Evolutionary conservation across 1,284 basidiomycete genomes (phyloP).

Genomic region (Dichomitus squalens): DNA sequence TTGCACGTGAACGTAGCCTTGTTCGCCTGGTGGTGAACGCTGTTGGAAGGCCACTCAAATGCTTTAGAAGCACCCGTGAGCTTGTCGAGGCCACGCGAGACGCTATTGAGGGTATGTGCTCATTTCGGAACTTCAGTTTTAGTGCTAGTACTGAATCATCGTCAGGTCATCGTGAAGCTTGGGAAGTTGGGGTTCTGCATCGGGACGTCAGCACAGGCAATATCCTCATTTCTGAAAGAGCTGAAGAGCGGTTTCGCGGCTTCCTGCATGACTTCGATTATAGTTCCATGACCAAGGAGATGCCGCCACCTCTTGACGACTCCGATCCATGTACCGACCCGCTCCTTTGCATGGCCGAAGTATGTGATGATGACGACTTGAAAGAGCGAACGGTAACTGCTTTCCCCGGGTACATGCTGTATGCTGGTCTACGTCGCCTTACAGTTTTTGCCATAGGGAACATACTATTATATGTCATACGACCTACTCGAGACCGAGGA

Average conservation of each 20-base stretch:
- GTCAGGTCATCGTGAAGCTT: conserved; percentile 4
- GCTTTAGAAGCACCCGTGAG: conserved; percentile 17
- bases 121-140: neutral
- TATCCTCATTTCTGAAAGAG: conserved; percentile 4
- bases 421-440: neutral
- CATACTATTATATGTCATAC: conserved; percentile 15
- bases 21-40: conserved; percentile 15
- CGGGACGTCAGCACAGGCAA: conserved; percentile 14
- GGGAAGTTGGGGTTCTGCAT: conserved; percentile 7
- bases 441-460: conserved; percentile 5
- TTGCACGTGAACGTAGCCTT: conserved; percentile 15
- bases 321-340: neutral
- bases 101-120: conserved; percentile 15
- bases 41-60: conserved; percentile 12
- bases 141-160: neutral
- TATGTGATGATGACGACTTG: neutral
- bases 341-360: neutral
- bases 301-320: too few species aligned
- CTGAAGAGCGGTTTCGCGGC: neutral
- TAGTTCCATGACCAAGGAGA: conserved; percentile 6
- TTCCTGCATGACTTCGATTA: conserved; percentile 20
- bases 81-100: conserved; percentile 16
- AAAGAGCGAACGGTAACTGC: conserved; percentile 16
- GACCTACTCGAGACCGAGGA: neutral
- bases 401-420: too few species aligned